A percentile compares a stretch with the other conserved stretches of the same genome.
These are phyloP conservation scores for Fusarium solani-melongenae DNA, from an alignment of 2,329 filamentous ascomycete species.

Conservation along the genomic window DNA sequence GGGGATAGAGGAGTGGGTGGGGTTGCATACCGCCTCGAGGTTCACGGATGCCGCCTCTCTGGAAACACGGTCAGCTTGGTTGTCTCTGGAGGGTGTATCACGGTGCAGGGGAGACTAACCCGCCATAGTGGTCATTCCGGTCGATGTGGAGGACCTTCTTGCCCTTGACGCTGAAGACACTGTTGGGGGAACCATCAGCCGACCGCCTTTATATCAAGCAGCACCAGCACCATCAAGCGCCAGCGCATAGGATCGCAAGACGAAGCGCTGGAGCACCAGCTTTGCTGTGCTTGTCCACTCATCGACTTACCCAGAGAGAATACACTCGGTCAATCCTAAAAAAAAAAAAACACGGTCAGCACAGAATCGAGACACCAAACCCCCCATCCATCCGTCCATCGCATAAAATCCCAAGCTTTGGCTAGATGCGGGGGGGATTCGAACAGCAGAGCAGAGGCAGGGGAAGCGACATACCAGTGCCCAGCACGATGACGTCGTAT, in stretches of 20 bases:
- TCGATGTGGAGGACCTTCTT: conserved; percentile 99
- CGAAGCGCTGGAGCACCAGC: neutral
- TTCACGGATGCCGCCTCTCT: conserved; percentile 95
- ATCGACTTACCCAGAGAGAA: conserved; percentile 86
- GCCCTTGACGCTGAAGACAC: conserved; percentile 97
- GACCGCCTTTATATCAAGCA: conserved; percentile 37
- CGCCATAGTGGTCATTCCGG: conserved; percentile 98
- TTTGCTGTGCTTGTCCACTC: neutral
- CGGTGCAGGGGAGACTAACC: conserved; percentile 67
- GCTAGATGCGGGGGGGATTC: conserved; percentile 35
- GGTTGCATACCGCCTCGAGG: conserved; percentile 81
- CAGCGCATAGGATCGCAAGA: conserved; percentile 18
- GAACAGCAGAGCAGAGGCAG: conserved; percentile 23
- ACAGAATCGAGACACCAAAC: conserved; percentile 6
- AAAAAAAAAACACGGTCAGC: conserved; percentile 40
- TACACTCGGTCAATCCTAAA: conserved; percentile 95
- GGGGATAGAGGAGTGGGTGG: conserved; percentile 14
- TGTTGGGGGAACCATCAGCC: conserved; percentile 38
- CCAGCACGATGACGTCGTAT: conserved; percentile 98
- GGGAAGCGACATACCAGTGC: conserved; percentile 78
- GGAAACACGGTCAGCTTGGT: conserved; percentile 44
- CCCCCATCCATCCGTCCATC: conserved; percentile 1
- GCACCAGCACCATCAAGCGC: conserved; percentile 22
- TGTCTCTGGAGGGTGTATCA: neutral
- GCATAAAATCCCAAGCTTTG: conserved; percentile 24